phyloP scores from a whole-genome alignment of 352 stramenopile genomes.

The Globisporangium lucens region DNA sequence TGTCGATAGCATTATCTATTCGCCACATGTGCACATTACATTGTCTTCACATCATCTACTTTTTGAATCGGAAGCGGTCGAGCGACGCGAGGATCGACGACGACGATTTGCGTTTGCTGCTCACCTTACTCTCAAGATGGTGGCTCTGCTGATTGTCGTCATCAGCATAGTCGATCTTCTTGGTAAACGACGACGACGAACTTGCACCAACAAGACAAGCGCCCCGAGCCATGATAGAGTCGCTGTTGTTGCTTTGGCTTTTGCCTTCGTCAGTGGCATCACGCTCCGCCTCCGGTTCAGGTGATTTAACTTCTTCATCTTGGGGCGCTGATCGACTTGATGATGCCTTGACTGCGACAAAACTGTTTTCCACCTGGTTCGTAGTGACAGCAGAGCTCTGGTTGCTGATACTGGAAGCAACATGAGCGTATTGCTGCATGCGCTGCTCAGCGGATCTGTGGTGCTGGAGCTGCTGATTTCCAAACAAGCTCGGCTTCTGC shows the following conservation, averaged over 20 bases:
- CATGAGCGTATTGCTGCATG: slow-evolving; percentile 25
- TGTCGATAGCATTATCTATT: neutral
- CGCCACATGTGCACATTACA: neutral
- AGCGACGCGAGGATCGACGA: slow-evolving; percentile 14
- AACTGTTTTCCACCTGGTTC: neutral
- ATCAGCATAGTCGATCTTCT: neutral
- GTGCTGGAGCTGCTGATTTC: slow-evolving; percentile 3
- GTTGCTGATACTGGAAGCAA: neutral
- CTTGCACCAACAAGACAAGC: neutral
- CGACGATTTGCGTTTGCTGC: slow-evolving; percentile 1
- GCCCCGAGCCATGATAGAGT: slow-evolving; percentile 8
- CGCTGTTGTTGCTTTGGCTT: neutral
- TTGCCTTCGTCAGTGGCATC: neutral
- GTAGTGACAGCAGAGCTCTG: neutral
- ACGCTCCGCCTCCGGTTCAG: slow-evolving; percentile 2
- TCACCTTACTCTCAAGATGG: neutral
- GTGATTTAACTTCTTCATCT: neutral
- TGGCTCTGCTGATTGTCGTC: slow-evolving; percentile 9
- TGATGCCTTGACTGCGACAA: neutral
- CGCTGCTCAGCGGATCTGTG: slow-evolving; percentile 6
- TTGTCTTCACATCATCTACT: slow-evolving; percentile 12
- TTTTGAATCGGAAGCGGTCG: slow-evolving; percentile 24
- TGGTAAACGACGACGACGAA: neutral
- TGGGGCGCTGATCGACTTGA: neutral
- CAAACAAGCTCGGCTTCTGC: slow-evolving; percentile 3